A percentile compares a stretch with the other conserved stretches of the same genome.
phyloP scores from a whole-genome alignment of 192 early-diverging fungal genomes.

The Coemansia pectinata region DNA sequence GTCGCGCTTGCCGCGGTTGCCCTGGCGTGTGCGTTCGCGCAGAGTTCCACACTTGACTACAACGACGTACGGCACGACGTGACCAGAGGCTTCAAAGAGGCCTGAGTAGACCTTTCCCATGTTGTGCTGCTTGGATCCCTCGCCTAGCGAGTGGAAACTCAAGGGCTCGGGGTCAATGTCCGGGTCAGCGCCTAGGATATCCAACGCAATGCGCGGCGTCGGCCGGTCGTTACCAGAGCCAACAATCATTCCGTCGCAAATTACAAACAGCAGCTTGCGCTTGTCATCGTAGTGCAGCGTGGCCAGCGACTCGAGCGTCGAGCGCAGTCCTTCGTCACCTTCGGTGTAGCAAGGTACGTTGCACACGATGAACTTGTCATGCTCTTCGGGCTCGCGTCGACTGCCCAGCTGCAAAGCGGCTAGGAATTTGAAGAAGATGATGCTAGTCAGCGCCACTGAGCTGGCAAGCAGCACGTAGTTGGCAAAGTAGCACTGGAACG shows the following conservation, averaged over 20 bases:
- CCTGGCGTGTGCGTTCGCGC: conserved; percentile 80
- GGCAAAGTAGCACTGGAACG: conserved; percentile 73
- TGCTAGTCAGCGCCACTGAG: conserved; percentile 77
- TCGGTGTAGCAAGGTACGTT: conserved; percentile 99
- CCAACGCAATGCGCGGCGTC: conserved; percentile 94
- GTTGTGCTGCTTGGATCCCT: conserved; percentile 91
- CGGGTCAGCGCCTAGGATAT: conserved; percentile 91
- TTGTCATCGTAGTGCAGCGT: conserved; percentile 93
- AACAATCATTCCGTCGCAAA: conserved; percentile 97
- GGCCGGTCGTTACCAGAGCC: conserved; percentile 96
- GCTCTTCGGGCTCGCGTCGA: conserved; percentile 74
- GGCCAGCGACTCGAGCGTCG: conserved; percentile 94
- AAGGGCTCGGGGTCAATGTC: conserved; percentile 81
- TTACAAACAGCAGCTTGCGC: conserved; percentile 94
- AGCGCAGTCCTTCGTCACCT: conserved; percentile 87
- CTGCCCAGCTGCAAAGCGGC: conserved; percentile 87
- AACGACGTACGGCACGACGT: conserved; percentile 92
- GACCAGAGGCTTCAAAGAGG: conserved; percentile 88
- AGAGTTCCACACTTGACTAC: conserved; percentile 91
- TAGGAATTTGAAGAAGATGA: conserved; percentile 93
- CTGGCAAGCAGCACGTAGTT: conserved; percentile 84
- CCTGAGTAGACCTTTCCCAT: conserved; percentile 98
- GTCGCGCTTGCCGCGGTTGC: conserved; percentile 98
- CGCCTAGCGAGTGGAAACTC: conserved; percentile 85
- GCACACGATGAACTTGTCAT: conserved; percentile 90